These are phyloP conservation scores for Thuja plicata DNA, from an alignment of 83 land plant species.

Conservation along the genomic window DNA sequence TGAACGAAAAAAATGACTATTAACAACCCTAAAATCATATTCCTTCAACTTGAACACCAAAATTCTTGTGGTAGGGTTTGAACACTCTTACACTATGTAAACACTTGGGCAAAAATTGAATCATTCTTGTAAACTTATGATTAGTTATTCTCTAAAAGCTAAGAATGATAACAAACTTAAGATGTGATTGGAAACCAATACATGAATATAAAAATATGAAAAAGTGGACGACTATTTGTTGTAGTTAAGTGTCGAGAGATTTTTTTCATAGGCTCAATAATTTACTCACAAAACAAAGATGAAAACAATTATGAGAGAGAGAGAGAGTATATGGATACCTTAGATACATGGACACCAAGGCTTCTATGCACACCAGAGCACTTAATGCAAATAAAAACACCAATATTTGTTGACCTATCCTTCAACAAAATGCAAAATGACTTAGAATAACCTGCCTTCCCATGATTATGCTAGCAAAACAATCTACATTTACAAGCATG, in stretches of 20 bases:
- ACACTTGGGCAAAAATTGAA: not conserved
- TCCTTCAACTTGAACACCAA: not conserved
- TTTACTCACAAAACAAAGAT: not conserved
- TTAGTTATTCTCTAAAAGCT: not conserved
- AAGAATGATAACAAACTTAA: slow-evolving; percentile 1
- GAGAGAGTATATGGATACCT: slow-evolving; percentile 36
- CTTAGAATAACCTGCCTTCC: not conserved
- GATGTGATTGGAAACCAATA: not conserved
- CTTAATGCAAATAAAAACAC: slow-evolving; percentile 85
- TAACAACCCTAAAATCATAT: not conserved
- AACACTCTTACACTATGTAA: not conserved
- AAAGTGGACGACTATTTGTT: not conserved
- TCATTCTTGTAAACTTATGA: not conserved
- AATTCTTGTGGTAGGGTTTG: not conserved
- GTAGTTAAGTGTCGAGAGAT: not conserved
- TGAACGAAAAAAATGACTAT: too few species aligned
- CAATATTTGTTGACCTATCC: slow-evolving; percentile 61
- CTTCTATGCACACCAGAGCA: slow-evolving; percentile 90
- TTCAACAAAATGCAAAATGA: not conserved
- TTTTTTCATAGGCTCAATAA: not conserved
- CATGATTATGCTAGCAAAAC: not conserved
- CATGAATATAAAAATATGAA: not conserved
- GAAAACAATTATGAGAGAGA: not conserved
- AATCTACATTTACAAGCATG: not conserved
- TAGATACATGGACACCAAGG: slow-evolving; percentile 85